These are phyloP conservation scores for Xenosphaeropsis pyriputrescens DNA, from an alignment of 2,329 filamentous ascomycete species.

Conservation along the genomic window DNA sequence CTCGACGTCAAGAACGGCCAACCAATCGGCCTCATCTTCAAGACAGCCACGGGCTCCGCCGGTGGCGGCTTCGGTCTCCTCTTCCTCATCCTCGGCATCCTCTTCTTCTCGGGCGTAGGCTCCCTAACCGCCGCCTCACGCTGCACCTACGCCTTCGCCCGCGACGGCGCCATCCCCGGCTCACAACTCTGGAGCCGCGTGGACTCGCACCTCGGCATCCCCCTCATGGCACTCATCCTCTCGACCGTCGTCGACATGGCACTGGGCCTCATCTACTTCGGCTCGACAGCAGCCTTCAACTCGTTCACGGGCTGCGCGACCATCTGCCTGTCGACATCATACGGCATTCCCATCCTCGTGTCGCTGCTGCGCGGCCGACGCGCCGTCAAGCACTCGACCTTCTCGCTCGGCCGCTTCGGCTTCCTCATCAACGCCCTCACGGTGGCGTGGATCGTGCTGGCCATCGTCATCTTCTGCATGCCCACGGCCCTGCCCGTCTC, in stretches of 20 bases:
- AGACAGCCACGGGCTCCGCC: slow-evolving; percentile 57
- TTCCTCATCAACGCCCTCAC: slow-evolving; percentile 52
- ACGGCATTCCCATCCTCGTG: slow-evolving; percentile 62
- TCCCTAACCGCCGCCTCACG: slow-evolving; percentile 60
- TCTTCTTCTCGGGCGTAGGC: slow-evolving; percentile 63
- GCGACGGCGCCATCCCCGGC: slow-evolving; percentile 61
- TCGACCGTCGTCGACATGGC: slow-evolving; percentile 56
- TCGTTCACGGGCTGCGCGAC: slow-evolving; percentile 69
- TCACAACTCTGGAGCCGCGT: slow-evolving; percentile 52
- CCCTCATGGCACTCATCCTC: slow-evolving; percentile 53
- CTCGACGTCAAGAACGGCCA: slow-evolving; percentile 56
- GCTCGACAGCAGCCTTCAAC: slow-evolving; percentile 63
- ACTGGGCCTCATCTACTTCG: slow-evolving; percentile 67
- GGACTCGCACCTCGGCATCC: slow-evolving; percentile 50
- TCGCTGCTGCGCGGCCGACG: slow-evolving; percentile 51
- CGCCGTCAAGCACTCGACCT: slow-evolving; percentile 49
- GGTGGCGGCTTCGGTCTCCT: slow-evolving; percentile 62
- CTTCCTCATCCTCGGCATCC: slow-evolving; percentile 62
- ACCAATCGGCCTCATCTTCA: slow-evolving; percentile 64
- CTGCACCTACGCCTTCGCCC: slow-evolving; percentile 63
- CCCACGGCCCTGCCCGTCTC: slow-evolving; percentile 44
- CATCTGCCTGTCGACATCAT: slow-evolving; percentile 62
- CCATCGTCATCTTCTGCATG: slow-evolving; percentile 66
- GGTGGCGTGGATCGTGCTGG: slow-evolving; percentile 55
- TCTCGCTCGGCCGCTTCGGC: slow-evolving; percentile 55